Evolutionary conservation across 805 yeast genomes (phyloP).

Genomic region (Myxozyma monticola): DNA sequence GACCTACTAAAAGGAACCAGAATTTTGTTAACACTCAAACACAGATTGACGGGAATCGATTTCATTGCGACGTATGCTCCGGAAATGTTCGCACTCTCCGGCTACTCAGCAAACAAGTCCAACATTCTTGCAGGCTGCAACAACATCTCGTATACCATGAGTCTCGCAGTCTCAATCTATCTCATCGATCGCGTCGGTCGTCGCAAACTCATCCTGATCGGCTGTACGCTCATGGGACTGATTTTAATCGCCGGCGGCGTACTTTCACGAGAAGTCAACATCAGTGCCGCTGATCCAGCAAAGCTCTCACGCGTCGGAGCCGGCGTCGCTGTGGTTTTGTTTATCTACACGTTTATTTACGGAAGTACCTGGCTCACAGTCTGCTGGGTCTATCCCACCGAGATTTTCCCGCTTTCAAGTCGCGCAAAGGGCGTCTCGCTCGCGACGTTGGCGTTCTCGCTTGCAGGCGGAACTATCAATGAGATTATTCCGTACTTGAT

Average conservation of each 20-base stretch:
- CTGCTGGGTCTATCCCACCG: slow-evolving; percentile 19
- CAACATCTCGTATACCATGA: too few relatives aligned
- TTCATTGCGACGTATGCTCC: too few relatives aligned
- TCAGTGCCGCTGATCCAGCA: too few relatives aligned
- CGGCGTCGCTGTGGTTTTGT: slow-evolving; percentile 33
- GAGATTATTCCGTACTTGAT: slow-evolving; percentile 55
- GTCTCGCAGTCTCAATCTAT: too few relatives aligned
- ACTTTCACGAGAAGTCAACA: slow-evolving; percentile 39
- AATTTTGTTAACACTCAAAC: too few relatives aligned
- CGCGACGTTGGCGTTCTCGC: slow-evolving; percentile 15
- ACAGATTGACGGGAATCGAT: too few relatives aligned
- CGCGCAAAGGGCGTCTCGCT: slow-evolving; percentile 9
- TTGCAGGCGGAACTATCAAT: slow-evolving; percentile 4
- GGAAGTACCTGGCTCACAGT: slow-evolving; percentile 37
- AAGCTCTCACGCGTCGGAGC: slow-evolving; percentile 35
- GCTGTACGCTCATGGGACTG: too few relatives aligned
- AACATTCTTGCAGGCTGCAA: too few relatives aligned
- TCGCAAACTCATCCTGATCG: slow-evolving; percentile 42
- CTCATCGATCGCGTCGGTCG: slow-evolving; percentile 63
- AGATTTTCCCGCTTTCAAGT: slow-evolving; percentile 9
- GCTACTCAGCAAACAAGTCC: too few relatives aligned
- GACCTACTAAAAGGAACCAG: too few relatives aligned
- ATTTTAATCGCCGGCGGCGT: slow-evolving; percentile 40
- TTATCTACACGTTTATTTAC: slow-evolving; percentile 33
- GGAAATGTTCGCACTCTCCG: too few relatives aligned